Base-by-base conservation (phyloP, 139 green algal species). In the Tetradesmus lagerheimii region DNA sequence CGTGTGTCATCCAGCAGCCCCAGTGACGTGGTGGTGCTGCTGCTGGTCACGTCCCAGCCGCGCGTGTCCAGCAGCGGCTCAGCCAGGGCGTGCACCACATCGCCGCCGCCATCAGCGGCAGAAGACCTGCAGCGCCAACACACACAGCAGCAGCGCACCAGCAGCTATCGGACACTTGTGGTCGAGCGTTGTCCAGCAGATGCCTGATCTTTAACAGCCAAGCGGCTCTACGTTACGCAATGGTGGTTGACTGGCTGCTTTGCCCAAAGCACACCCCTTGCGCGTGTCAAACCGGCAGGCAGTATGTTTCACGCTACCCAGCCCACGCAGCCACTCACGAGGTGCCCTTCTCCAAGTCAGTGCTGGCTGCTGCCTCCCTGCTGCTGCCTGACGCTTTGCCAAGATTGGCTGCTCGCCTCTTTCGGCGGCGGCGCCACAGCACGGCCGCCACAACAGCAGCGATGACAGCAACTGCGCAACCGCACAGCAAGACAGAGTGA, bases 141-240 rank as follows among this genome's bases (percentile, higher is more conserved):
- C 18, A 31, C 31, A 80, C 74, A 80, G 39, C 38, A 57, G 37
- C 78, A 84, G 78, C 78, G 47, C 34, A n/a, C n/a, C 77, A 83
- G 37, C 77, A 53, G 35, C 20, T n/a, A n/a, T n/a, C n/a, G n/a
- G n/a, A n/a, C n/a, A n/a, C n/a, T n/a, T n/a, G n/a, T n/a, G n/a
- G n/a, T n/a, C n/a, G n/a, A n/a, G n/a, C n/a, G n/a, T n/a, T n/a
- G n/a, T n/a, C n/a, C n/a, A n/a, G n/a, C n/a, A n/a, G n/a, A n/a
- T n/a, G n/a, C n/a, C n/a, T n/a, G n/a, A n/a, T n/a, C n/a, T n/a
- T n/a, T n/a, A n/a, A n/a, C n/a, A n/a, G n/a, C n/a, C n/a, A n/a
- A n/a, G n/a, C n/a, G n/a, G n/a, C n/a, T n/a, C n/a, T n/a, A n/a
- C n/a, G n/a, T n/a, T n/a, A n/a, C n/a, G n/a, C n/a, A n/a, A n/a